Evolutionary conservation across 2,329 filamentous ascomycete species (phyloP).

Genomic region (Acrodontium crateriforme): DNA sequence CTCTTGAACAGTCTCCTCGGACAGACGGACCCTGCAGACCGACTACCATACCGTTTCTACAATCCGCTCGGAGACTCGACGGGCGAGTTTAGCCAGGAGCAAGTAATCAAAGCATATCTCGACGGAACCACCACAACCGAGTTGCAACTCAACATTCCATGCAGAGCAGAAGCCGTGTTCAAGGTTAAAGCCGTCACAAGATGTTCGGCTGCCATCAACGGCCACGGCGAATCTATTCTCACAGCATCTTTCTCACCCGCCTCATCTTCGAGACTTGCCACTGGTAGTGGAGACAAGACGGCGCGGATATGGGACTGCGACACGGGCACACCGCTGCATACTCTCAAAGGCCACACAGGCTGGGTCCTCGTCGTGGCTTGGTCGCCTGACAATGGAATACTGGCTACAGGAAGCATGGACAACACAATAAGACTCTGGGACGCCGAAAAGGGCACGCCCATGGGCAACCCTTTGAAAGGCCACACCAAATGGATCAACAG

Average conservation of each 20-base stretch:
- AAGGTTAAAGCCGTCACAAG: conserved; percentile 82
- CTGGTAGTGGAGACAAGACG: conserved; percentile 80
- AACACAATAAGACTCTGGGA: conserved; percentile 86
- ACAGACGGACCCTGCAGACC: conserved; percentile 43
- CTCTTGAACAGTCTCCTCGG: conserved; percentile 74
- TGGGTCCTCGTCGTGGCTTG: conserved; percentile 85
- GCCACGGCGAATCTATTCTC: conserved; percentile 84
- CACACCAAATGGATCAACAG: conserved; percentile 83
- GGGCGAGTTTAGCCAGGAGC: conserved; percentile 26
- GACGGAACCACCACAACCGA: conserved; percentile 40
- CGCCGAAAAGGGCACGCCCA: conserved; percentile 60
- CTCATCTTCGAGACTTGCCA: conserved; percentile 64
- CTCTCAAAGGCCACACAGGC: conserved; percentile 71
- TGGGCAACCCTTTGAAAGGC: conserved; percentile 62
- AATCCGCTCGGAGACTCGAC: conserved; percentile 32
- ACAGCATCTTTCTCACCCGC: conserved; percentile 73
- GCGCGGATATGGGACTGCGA: conserved; percentile 91
- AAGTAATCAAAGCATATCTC: conserved; percentile 29
- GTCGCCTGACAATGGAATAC: conserved; percentile 65
- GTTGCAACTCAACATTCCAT: conserved; percentile 48
- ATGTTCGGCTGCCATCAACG: conserved; percentile 75
- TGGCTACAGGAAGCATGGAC: conserved; percentile 89
- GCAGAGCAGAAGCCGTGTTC: conserved; percentile 80
- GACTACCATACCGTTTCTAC: conserved; percentile 52
- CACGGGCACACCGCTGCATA: conserved; percentile 77